phyloP scores from a whole-genome alignment of 495 filamentous ascomycete species.

The Penicillium longicatenatum region DNA sequence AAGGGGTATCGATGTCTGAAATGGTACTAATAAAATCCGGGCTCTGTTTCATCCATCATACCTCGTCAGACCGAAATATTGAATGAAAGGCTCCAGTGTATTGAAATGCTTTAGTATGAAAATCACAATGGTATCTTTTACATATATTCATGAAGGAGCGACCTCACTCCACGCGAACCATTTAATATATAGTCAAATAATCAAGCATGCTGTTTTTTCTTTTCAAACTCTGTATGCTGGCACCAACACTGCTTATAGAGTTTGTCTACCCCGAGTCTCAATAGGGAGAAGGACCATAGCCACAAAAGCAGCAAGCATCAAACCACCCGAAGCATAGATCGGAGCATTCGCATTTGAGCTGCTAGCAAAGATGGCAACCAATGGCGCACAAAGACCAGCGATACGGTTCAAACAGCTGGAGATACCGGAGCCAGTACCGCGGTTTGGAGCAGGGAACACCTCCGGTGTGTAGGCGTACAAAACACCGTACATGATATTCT shows the following conservation, averaged over 20 bases:
- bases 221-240: not conserved
- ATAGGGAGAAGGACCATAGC: constrained; percentile 56
- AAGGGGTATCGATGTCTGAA: too few species aligned
- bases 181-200: not conserved
- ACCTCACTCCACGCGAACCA: constrained; percentile 2
- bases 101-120: constrained; percentile 2
- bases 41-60: too few species aligned
- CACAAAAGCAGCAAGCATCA: constrained; percentile 54
- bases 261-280: constrained; percentile 54
- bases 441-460: constrained; percentile 59
- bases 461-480: constrained; percentile 64
- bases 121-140: constrained; percentile 22
- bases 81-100: not conserved
- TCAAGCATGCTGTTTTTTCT: not conserved
- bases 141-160: constrained; percentile 10
- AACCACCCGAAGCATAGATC: constrained; percentile 53
- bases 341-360: constrained; percentile 46
- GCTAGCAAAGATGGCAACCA: constrained; percentile 56
- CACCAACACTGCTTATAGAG: constrained; percentile 29
- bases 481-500: constrained; percentile 66
- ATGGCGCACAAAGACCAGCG: constrained; percentile 57
- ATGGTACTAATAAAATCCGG: too few species aligned
- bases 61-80: too few species aligned
- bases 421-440: constrained; percentile 61
- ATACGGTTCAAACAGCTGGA: constrained; percentile 59